A percentile compares a stretch with the other conserved stretches of the same genome.
phyloP scores from a whole-genome alignment of 805 yeast species.

The Trichomonascus vanleenenianus region DNA sequence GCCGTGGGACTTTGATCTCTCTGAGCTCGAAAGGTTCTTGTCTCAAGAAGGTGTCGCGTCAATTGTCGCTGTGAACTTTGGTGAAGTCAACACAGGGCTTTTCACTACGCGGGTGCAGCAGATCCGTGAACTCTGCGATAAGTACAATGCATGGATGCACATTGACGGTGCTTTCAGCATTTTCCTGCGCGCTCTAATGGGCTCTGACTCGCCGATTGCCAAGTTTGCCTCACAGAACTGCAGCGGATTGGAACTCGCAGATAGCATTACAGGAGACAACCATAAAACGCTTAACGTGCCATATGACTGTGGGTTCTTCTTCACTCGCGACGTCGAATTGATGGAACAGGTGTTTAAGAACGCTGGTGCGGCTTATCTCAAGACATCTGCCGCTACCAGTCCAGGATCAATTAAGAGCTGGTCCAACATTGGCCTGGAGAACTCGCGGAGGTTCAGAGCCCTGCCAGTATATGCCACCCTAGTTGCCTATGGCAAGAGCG shows the following conservation, averaged over 20 bases:
- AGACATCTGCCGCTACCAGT: background rate
- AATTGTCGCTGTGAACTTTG: slow-evolving; percentile 16
- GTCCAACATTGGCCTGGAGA: slow-evolving; percentile 18
- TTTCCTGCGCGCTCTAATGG: slow-evolving; percentile 9
- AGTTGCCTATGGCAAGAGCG: slow-evolving; percentile 16
- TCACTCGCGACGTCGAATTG: slow-evolving; percentile 7
- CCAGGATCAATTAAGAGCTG: slow-evolving; percentile 8
- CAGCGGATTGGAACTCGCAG: slow-evolving; percentile 18
- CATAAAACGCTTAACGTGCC: slow-evolving; percentile 23
- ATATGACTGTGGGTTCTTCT: slow-evolving; percentile 19
- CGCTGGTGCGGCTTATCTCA: slow-evolving; percentile 18
- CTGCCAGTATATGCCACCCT: slow-evolving; percentile 18
- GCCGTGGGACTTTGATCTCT: slow-evolving; percentile 17
- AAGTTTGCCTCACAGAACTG: slow-evolving; percentile 8
- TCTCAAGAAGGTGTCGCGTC: slow-evolving; percentile 2
- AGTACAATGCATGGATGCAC: slow-evolving; percentile 20
- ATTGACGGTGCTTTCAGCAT: slow-evolving; percentile 22
- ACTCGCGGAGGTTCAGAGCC: slow-evolving; percentile 18
- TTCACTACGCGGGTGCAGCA: slow-evolving; percentile 10
- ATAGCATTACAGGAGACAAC: slow-evolving; percentile 19
- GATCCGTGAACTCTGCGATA: slow-evolving; percentile 15
- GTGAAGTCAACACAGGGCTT: slow-evolving; percentile 21
- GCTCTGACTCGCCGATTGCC: slow-evolving; percentile 1
- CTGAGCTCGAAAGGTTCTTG: slow-evolving; percentile 9
- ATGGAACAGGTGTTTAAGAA: slow-evolving; percentile 15